These are phyloP conservation scores for Aspergillus sp. DNA, from an alignment of 2,329 filamentous ascomycete species.

Conservation along the genomic window DNA sequence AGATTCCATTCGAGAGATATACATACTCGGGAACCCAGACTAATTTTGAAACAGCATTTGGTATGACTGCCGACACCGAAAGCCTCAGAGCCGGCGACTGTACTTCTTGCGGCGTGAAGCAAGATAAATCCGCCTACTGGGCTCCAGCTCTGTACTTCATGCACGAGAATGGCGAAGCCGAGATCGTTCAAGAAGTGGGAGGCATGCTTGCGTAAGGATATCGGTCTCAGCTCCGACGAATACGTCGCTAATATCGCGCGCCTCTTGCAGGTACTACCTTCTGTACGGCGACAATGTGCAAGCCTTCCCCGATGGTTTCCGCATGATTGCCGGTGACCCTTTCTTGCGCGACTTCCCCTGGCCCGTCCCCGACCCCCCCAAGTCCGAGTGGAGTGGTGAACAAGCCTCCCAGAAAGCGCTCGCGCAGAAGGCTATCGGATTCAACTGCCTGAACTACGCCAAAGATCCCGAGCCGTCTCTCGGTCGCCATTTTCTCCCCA, in stretches of 20 bases:
- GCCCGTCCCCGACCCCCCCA: conserved; percentile 65
- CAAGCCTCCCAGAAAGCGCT: conserved; percentile 70
- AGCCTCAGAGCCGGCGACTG: conserved; percentile 64
- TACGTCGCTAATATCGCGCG: not conserved
- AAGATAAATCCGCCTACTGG: conserved; percentile 92
- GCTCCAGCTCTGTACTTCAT: conserved; percentile 76
- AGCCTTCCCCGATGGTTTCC: conserved; percentile 74
- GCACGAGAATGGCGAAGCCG: conserved; percentile 64
- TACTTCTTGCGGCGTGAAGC: conserved; percentile 74
- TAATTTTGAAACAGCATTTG: conserved; percentile 58
- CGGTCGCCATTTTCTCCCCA: conserved; percentile 77
- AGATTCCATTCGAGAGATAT: conserved; percentile 38
- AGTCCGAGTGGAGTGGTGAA: conserved; percentile 66
- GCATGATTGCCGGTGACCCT: conserved; percentile 77
- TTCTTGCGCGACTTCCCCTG: conserved; percentile 67
- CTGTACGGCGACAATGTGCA: conserved; percentile 64
- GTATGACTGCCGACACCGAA: conserved; percentile 54
- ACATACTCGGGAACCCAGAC: not conserved
- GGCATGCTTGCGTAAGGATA: conserved; percentile 78
- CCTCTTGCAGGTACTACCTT: conserved; percentile 71
- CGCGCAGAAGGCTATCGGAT: conserved; percentile 78
- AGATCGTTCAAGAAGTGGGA: conserved; percentile 71
- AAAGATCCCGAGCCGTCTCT: conserved; percentile 67
- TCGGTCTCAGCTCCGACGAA: not conserved
- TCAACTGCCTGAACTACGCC: conserved; percentile 90